Percentiles rank a stretch among this genome's conserved stretches.
Evolutionary conservation across 352 stramenopile species (phyloP).

Genomic region (Pythium phragmitis): DNA sequence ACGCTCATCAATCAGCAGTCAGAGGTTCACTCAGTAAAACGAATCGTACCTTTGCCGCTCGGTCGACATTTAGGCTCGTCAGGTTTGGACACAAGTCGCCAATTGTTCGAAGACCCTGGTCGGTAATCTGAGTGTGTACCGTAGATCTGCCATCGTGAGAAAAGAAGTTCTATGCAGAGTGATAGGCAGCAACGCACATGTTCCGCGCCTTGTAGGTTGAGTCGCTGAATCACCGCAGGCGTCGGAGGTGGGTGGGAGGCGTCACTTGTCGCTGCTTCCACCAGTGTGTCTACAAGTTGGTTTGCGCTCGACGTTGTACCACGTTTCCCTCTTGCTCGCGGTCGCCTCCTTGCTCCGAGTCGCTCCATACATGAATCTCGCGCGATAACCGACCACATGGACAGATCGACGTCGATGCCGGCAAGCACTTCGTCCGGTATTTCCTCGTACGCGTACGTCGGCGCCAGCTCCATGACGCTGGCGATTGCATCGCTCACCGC

Average conservation of each 20-base stretch:
- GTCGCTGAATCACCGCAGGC: constrained; percentile 4
- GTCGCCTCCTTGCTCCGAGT: constrained; percentile 25
- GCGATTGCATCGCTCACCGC: neutral
- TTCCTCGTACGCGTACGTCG: constrained; percentile 52
- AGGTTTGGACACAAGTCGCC: constrained; percentile 37
- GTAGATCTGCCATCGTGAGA: neutral
- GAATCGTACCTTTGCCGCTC: constrained; percentile 37
- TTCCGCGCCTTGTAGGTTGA: constrained; percentile 67
- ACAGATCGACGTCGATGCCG: constrained; percentile 50
- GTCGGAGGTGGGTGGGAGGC: constrained; percentile 1
- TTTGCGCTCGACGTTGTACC: constrained; percentile 20
- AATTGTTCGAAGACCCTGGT: constrained; percentile 39
- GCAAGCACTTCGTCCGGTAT: constrained; percentile 63
- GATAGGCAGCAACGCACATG: constrained; percentile 29
- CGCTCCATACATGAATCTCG: constrained; percentile 54
- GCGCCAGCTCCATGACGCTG: constrained; percentile 39
- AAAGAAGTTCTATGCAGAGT: neutral
- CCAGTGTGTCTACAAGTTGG: constrained; percentile 35
- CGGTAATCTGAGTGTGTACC: constrained; percentile 36
- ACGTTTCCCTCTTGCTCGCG: neutral
- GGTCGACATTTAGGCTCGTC: constrained; percentile 40
- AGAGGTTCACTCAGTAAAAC: neutral
- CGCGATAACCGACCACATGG: constrained; percentile 70
- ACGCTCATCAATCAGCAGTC: neutral
- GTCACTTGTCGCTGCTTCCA: neutral